Evolutionary conservation across 176 grass and related monocot genomes (phyloP).

Genomic region (Dendrocalamus sinicus): DNA sequence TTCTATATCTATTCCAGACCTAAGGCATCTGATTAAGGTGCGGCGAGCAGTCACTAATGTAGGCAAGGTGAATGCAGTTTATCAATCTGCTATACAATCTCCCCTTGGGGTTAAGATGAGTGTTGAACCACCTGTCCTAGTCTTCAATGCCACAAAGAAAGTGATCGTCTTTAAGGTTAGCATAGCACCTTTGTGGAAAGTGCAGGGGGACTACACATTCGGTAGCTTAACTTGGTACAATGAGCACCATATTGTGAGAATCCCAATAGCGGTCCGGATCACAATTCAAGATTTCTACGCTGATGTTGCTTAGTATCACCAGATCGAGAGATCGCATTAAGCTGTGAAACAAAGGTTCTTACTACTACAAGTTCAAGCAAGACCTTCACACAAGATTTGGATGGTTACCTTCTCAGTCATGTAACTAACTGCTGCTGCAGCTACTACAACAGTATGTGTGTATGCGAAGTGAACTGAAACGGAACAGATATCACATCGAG

Average conservation of each 20-base stretch:
- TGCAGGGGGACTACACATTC: constrained; percentile 49
- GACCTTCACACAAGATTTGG: no score
- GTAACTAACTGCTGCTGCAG: no score
- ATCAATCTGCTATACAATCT: constrained; percentile 28
- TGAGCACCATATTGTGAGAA: constrained; percentile 20
- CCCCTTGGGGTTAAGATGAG: constrained; percentile 34
- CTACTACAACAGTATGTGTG: no score
- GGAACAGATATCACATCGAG: no score
- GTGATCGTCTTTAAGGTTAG: constrained; percentile 48
- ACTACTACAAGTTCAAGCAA: no score
- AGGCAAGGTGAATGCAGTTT: constrained; percentile 38
- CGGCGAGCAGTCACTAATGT: constrained; percentile 49
- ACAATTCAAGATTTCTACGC: constrained; percentile 49
- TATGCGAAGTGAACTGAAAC: no score
- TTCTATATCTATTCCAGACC: constrained; percentile 54
- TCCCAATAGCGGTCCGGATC: constrained; percentile 34
- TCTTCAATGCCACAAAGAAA: constrained; percentile 40
- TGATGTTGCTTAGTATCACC: neutral
- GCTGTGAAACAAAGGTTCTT: no score
- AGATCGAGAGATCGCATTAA: no score
- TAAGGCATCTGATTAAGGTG: constrained; percentile 32
- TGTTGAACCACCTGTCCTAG: constrained; percentile 35
- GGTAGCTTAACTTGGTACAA: constrained; percentile 51
- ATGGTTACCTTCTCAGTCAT: no score
- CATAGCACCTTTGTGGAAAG: constrained; percentile 29